These are phyloP conservation scores for Cytospora piceae DNA, from an alignment of 2,329 filamentous ascomycete genomes.

Conservation along the genomic window DNA sequence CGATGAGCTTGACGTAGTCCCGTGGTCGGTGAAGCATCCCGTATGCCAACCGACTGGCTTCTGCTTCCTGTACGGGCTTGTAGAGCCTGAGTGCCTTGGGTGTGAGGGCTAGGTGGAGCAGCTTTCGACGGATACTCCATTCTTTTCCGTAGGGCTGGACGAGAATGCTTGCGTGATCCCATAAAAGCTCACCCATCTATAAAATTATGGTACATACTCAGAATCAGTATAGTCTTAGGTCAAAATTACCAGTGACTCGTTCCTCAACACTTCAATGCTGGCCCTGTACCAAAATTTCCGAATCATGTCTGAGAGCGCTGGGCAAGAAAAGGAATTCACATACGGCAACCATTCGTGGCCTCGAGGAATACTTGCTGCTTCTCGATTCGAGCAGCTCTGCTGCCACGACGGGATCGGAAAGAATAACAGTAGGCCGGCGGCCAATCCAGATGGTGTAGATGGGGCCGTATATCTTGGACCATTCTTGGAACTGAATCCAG, in stretches of 20 bases:
- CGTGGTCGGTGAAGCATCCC: constrained; percentile 45
- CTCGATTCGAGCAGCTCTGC: constrained; percentile 50
- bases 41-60: constrained; percentile 49
- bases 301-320: neutral
- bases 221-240: neutral
- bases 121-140: constrained; percentile 48
- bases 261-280: too few relatives aligned
- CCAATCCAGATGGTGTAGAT: constrained; percentile 54
- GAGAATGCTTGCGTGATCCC: constrained; percentile 48
- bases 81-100: constrained; percentile 49
- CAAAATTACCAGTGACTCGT: too few relatives aligned
- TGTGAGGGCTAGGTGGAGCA: constrained; percentile 49
- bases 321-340: neutral
- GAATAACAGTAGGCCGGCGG: constrained; percentile 47
- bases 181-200: constrained; percentile 35
- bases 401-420: constrained; percentile 48
- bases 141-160: constrained; percentile 53
- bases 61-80: constrained; percentile 52
- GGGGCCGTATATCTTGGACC: constrained; percentile 49
- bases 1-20: constrained; percentile 50
- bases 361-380: constrained; percentile 42
- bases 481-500: constrained; percentile 48
- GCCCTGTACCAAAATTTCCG: neutral
- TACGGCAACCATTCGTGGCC: constrained; percentile 32
- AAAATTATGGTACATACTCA: neutral